Percentiles rank a stretch among this genome's conserved stretches.
phyloP scores from a whole-genome alignment of 768 basidiomycete species.

The Sporobolomyces phaffii region DNA sequence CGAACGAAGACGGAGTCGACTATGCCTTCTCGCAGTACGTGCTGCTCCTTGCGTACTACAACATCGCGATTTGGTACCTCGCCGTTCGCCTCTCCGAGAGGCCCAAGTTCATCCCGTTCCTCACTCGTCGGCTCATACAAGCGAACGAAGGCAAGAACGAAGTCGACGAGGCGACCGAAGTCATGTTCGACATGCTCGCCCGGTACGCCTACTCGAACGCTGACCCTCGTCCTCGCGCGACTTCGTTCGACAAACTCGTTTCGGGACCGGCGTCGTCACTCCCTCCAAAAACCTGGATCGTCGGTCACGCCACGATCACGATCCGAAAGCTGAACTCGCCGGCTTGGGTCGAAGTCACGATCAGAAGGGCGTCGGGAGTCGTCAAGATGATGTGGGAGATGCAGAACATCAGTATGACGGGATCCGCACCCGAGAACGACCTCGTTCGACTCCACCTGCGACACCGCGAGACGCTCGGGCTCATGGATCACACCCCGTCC shows the following conservation, averaged over 20 bases:
- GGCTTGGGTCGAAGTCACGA: constrained; percentile 84
- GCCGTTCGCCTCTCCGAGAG: constrained; percentile 76
- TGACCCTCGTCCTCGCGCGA: constrained; percentile 78
- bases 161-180: constrained; percentile 84
- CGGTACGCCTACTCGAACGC: constrained; percentile 90
- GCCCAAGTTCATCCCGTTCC: constrained; percentile 71
- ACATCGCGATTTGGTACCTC: constrained; percentile 88
- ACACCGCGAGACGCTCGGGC: constrained; percentile 26
- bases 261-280: constrained; percentile 49
- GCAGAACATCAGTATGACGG: constrained; percentile 83
- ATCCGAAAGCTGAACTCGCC: constrained; percentile 63
- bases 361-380: constrained; percentile 80
- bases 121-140: constrained; percentile 74
- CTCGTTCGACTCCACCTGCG: constrained; percentile 34
- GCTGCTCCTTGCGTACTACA: constrained; percentile 42
- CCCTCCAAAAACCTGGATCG: constrained; percentile 57
- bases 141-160: constrained; percentile 69
- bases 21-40: constrained; percentile 53
- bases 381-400: constrained; percentile 74
- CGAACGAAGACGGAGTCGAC: constrained; percentile 54
- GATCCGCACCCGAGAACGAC: constrained; percentile 30
- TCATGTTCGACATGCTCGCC: constrained; percentile 96
- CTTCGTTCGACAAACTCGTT: constrained; percentile 70
- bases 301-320: constrained; percentile 77
- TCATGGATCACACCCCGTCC: constrained; percentile 26